A percentile compares a stretch with the other conserved stretches of the same genome.
These are phyloP conservation scores for Reticulascus tulasneorum DNA, from an alignment of 2,329 filamentous ascomycete species.

Conservation along the genomic window DNA sequence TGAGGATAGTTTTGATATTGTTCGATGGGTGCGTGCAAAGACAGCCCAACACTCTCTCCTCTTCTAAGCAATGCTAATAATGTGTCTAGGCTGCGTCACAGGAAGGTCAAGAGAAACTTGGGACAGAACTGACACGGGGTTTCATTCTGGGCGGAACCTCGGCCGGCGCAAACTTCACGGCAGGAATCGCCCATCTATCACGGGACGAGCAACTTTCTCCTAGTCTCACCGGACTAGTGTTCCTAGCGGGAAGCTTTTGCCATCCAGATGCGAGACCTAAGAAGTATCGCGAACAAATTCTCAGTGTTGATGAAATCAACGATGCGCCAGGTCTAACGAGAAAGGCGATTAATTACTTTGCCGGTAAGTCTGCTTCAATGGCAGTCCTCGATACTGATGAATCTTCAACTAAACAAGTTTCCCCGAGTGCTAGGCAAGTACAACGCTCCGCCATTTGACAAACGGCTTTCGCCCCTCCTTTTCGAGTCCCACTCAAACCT, in stretches of 20 bases:
- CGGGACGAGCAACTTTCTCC: slow-evolving; percentile 31
- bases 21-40: slow-evolving; percentile 20
- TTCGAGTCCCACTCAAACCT: slow-evolving; percentile 26
- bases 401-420: too few species aligned
- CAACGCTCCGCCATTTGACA: slow-evolving; percentile 27
- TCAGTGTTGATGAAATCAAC: slow-evolving; percentile 32
- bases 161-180: slow-evolving; percentile 46
- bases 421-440: slow-evolving; percentile 14
- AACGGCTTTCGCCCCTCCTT: slow-evolving; percentile 31
- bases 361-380: slow-evolving; percentile 16
- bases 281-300: slow-evolving; percentile 27
- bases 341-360: slow-evolving; percentile 29
- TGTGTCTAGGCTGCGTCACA: slow-evolving; percentile 15
- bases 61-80: not conserved
- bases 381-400: too few species aligned
- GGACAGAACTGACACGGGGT: slow-evolving; percentile 36
- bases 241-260: slow-evolving; percentile 42
- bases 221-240: slow-evolving; percentile 43
- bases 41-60: not conserved
- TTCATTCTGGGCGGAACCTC: slow-evolving; percentile 48
- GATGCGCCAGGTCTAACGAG: slow-evolving; percentile 29
- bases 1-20: slow-evolving; percentile 39
- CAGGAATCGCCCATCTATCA: slow-evolving; percentile 38
- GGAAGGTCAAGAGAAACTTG: slow-evolving; percentile 24
- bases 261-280: slow-evolving; percentile 33